phyloP scores from a whole-genome alignment of 163 green algal genomes.

The Volvox carteri region DNA sequence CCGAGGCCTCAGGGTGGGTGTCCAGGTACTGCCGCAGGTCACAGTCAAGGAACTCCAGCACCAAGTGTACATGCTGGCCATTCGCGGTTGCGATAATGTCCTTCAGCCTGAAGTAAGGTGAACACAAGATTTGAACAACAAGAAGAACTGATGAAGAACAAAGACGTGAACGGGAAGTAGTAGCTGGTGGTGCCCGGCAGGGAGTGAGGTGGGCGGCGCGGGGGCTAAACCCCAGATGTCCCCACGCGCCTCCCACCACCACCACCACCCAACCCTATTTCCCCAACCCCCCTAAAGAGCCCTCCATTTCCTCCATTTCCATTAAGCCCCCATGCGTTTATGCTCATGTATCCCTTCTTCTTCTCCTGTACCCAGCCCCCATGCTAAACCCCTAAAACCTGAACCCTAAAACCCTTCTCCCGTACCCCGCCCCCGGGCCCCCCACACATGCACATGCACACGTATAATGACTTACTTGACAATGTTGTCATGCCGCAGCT shows the following conservation, averaged over 20 bases:
- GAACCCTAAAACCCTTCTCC: too few relatives aligned
- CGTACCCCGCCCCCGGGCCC: background rate
- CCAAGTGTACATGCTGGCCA: conserved; percentile 81
- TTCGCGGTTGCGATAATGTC: conserved; percentile 78
- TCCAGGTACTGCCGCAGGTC: conserved; percentile 83
- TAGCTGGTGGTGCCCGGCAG: too few relatives aligned
- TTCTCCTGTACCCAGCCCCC: too few relatives aligned
- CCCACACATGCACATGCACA: too few relatives aligned
- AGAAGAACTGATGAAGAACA: background rate
- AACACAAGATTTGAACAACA: too few relatives aligned
- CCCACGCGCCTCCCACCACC: too few relatives aligned
- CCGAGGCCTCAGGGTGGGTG: conserved; percentile 23
- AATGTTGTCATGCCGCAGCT: conserved; percentile 91
- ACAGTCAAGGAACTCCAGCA: conserved; percentile 90
- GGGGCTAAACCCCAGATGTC: too few relatives aligned
- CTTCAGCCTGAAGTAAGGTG: conserved; percentile 67
- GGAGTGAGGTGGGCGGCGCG: too few relatives aligned
- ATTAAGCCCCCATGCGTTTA: background rate
- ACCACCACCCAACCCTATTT: too few relatives aligned
- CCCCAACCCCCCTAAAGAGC: background rate
- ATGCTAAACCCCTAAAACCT: too few relatives aligned
- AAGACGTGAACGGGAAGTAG: too few relatives aligned
- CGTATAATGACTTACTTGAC: conserved; percentile 81
- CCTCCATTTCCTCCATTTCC: background rate
- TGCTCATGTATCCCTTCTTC: background rate